A percentile compares a stretch with the other conserved stretches of the same genome.
These are phyloP conservation scores for Fusarium cyanostomum DNA, from an alignment of 2,329 filamentous ascomycete species.

Conservation along the genomic window DNA sequence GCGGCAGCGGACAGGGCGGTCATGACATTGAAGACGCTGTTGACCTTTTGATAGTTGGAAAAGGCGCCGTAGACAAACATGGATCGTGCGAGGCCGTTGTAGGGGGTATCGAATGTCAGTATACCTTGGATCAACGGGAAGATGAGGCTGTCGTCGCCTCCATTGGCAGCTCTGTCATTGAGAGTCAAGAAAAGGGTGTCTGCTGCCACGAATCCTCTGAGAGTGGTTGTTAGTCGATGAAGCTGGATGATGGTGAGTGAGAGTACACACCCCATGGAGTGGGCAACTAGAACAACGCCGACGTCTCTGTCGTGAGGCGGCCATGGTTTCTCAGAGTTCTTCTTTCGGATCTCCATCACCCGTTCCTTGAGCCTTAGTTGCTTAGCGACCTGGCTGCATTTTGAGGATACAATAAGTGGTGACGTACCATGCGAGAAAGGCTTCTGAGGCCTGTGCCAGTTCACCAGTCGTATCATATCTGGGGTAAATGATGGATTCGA, in stretches of 20 bases:
- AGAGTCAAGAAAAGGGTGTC: slow-evolving; percentile 80
- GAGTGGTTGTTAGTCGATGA: neutral
- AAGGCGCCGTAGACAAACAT: slow-evolving; percentile 71
- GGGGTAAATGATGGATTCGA: slow-evolving; percentile 72
- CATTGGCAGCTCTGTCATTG: slow-evolving; percentile 65
- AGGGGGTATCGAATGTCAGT: slow-evolving; percentile 87
- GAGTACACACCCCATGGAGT: slow-evolving; percentile 74
- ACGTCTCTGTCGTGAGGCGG: slow-evolving; percentile 84
- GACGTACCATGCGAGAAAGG: slow-evolving; percentile 58
- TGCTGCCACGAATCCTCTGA: slow-evolving; percentile 80
- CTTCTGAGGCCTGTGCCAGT: slow-evolving; percentile 58
- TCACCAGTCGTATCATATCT: slow-evolving; percentile 79
- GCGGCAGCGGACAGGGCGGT: slow-evolving; percentile 61
- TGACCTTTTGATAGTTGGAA: slow-evolving; percentile 67
- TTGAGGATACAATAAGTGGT: neutral
- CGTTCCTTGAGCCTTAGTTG: slow-evolving; percentile 75
- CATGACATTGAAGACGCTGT: slow-evolving; percentile 66
- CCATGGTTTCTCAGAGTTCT: slow-evolving; percentile 74
- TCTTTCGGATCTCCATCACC: slow-evolving; percentile 80
- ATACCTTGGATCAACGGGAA: slow-evolving; percentile 86
- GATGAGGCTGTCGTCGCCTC: slow-evolving; percentile 57
- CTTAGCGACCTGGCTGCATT: neutral
- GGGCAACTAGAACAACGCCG: slow-evolving; percentile 80
- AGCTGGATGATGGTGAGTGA: no score
- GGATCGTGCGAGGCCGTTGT: slow-evolving; percentile 69